Percentiles rank a stretch among this genome's conserved stretches.
phyloP scores from a whole-genome alignment of 2,329 filamentous ascomycete species.

The Pseudogymnoascus sp. region DNA sequence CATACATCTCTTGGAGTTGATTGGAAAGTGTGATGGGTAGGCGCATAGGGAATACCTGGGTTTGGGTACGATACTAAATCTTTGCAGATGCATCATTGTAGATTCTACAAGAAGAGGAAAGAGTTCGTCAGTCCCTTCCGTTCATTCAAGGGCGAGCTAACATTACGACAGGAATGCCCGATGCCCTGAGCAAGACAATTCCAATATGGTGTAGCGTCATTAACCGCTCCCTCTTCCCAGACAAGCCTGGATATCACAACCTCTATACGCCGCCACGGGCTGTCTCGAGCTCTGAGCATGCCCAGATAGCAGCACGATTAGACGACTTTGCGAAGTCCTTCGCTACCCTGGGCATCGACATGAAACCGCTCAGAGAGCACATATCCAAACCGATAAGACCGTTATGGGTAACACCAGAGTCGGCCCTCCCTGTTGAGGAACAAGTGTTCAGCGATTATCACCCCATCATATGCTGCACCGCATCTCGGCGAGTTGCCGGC shows the following conservation, averaged over 20 bases:
- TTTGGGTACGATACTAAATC: background rate
- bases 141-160: slow-evolving; percentile 15
- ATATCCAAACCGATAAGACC: slow-evolving; percentile 67
- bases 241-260: slow-evolving; percentile 32
- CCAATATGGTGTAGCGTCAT: slow-evolving; percentile 89
- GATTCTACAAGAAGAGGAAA: slow-evolving; percentile 92
- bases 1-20: slow-evolving; percentile 63
- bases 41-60: slow-evolving; percentile 18
- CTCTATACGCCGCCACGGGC: slow-evolving; percentile 65
- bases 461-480: slow-evolving; percentile 76
- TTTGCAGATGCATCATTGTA: slow-evolving; percentile 63
- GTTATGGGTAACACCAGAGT: slow-evolving; percentile 70
- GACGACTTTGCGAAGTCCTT: slow-evolving; percentile 47
- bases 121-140: slow-evolving; percentile 37
- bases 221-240: slow-evolving; percentile 69
- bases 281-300: slow-evolving; percentile 65
- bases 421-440: slow-evolving; percentile 34
- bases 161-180: slow-evolving; percentile 61
- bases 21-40: slow-evolving; percentile 59
- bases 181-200: slow-evolving; percentile 87
- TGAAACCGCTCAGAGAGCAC: slow-evolving; percentile 47
- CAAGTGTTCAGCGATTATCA: slow-evolving; percentile 50
- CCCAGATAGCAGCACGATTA: slow-evolving; percentile 57
- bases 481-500: slow-evolving; percentile 62
- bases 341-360: slow-evolving; percentile 45